Evolutionary conservation across 306 rosid species (phyloP).

Genomic region (Boehmeria nivea): DNA sequence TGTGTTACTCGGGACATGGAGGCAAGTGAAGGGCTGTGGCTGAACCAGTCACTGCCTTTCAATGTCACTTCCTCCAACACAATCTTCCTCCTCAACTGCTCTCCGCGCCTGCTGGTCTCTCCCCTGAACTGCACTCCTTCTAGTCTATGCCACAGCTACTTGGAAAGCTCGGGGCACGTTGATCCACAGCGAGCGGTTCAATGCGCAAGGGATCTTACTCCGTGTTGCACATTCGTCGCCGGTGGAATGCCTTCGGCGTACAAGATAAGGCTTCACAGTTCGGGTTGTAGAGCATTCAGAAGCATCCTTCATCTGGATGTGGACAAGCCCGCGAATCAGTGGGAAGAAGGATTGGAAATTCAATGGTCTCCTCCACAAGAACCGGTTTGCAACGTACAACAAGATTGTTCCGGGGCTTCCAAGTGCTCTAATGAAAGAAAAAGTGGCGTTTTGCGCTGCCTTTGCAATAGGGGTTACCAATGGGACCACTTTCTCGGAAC

Average conservation of each 20-base stretch:
- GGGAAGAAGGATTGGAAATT: slow-evolving; percentile 92
- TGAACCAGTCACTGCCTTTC: slow-evolving; percentile 89
- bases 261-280: slow-evolving; percentile 76
- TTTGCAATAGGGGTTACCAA: slow-evolving; percentile 49
- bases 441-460: slow-evolving; percentile 38
- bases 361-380: slow-evolving; percentile 79
- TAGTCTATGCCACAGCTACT: slow-evolving; percentile 73
- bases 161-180: slow-evolving; percentile 59
- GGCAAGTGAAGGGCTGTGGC: slow-evolving; percentile 71
- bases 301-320: slow-evolving; percentile 64
- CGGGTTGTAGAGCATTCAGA: slow-evolving; percentile 88
- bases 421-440: slow-evolving; percentile 36
- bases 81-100: slow-evolving; percentile 69
- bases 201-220: slow-evolving; percentile 57
- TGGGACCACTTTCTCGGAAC: slow-evolving; percentile 62
- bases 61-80: slow-evolving; percentile 79
- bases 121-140: slow-evolving; percentile 88
- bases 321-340: slow-evolving; percentile 48
- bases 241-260: slow-evolving; percentile 91
- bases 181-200: slow-evolving; percentile 34
- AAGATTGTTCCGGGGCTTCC: slow-evolving; percentile 55
- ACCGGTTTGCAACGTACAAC: slow-evolving; percentile 59
- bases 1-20: slow-evolving; percentile 80
- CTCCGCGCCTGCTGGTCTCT: slow-evolving; percentile 80
- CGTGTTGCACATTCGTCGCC: slow-evolving; percentile 80